A percentile compares a stretch with the other conserved stretches of the same genome.
Evolutionary conservation across 192 early-diverging fungal species (phyloP).

Genomic region (Cladochytrium replicatum): DNA sequence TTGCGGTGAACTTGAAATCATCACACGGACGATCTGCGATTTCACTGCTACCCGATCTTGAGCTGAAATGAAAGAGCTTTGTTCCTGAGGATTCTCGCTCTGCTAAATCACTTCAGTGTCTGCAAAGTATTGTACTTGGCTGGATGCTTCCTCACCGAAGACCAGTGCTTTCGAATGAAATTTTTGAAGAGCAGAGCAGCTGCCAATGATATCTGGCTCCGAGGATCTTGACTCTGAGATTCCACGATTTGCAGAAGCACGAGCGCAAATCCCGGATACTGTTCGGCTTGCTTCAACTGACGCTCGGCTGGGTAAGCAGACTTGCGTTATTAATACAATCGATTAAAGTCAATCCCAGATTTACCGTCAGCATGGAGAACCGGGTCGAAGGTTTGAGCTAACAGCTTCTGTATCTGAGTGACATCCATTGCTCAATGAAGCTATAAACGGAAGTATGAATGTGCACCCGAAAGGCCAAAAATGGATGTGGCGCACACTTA

Average conservation of each 20-base stretch:
- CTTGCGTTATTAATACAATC: too few relatives aligned
- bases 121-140: background rate
- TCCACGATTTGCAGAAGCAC: conserved; percentile 68
- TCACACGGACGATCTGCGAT: conserved; percentile 67
- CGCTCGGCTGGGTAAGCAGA: conserved; percentile 52
- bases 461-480: too few relatives aligned
- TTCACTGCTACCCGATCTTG: conserved; percentile 77
- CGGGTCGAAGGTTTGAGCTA: too few relatives aligned
- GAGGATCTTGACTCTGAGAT: conserved; percentile 40
- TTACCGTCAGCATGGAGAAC: too few relatives aligned
- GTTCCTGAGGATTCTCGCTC: conserved; percentile 27
- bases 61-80: conserved; percentile 18
- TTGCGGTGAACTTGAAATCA: conserved; percentile 67
- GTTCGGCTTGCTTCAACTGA: conserved; percentile 41
- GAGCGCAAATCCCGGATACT: conserved; percentile 54
- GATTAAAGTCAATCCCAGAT: too few relatives aligned
- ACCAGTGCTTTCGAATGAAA: conserved; percentile 84
- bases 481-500: too few relatives aligned
- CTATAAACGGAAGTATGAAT: too few relatives aligned
- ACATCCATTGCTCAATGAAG: too few relatives aligned
- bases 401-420: too few relatives aligned
- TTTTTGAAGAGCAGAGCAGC: conserved; percentile 94
- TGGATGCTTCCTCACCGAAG: conserved; percentile 19
- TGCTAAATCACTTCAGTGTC: too few relatives aligned
- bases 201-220: conserved; percentile 66